Conservation (phyloP, 2,329 filamentous ascomycete genomes). For the Aphanocladium album region DNA sequence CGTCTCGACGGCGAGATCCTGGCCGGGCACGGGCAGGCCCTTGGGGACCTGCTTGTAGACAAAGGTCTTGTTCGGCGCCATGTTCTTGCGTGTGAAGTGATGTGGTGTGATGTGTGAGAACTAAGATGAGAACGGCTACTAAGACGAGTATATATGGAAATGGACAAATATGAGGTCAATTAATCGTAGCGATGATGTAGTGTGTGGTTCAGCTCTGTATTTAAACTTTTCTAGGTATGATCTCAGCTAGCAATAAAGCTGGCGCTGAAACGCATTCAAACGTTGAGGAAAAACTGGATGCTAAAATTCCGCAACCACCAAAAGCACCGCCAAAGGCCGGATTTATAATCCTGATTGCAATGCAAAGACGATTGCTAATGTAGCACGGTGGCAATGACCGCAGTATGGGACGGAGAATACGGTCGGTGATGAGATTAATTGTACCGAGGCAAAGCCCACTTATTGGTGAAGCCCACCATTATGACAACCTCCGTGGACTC, state of each 20-base stretch:
- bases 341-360: slow-evolving; percentile 2
- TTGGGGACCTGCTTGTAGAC: slow-evolving; percentile 66
- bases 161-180: background rate
- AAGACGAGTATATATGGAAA: background rate
- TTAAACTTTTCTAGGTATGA: background rate
- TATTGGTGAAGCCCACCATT: background rate
- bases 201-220: background rate
- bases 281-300: background rate
- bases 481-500: background rate
- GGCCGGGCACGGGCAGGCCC: slow-evolving; percentile 62
- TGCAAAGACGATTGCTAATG: background rate
- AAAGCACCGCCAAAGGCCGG: background rate
- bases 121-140: background rate
- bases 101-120: background rate
- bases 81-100: no score
- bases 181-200: background rate
- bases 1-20: slow-evolving; percentile 65
- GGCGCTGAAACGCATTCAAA: no score
- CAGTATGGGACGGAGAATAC: background rate
- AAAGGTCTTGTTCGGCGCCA: slow-evolving; percentile 63
- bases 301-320: background rate
- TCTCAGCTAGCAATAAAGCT: background rate
- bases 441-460: slow-evolving; percentile 1
- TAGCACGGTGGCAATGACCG: background rate
- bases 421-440: background rate